phyloP scores from a whole-genome alignment of 139 green algal genomes.

The Asterochloris erici region DNA sequence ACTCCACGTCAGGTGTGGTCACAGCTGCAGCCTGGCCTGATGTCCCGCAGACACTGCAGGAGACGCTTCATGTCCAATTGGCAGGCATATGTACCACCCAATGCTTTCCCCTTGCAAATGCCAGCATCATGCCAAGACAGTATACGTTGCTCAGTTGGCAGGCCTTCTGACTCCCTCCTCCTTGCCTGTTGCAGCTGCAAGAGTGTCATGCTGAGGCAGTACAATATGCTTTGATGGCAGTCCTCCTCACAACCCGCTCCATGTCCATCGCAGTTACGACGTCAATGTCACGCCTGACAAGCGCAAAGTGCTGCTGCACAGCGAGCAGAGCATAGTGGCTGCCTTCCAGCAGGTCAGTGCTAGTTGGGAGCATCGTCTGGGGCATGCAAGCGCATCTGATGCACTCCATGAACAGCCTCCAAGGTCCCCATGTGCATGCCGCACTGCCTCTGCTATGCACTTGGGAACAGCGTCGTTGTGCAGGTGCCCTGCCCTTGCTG shows the following conservation, averaged over 20 bases:
- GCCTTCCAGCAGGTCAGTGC: conserved; percentile 40
- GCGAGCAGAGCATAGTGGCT: conserved; percentile 47
- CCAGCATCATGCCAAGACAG: too few relatives aligned
- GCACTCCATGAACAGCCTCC: neutral
- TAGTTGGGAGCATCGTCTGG: too few relatives aligned
- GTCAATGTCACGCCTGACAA: conserved; percentile 98
- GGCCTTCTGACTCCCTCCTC: too few relatives aligned
- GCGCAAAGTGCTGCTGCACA: conserved; percentile 76
- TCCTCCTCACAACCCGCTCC: neutral
- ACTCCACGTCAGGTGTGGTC: too few relatives aligned
- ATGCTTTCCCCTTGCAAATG: too few relatives aligned
- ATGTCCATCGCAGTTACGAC: conserved; percentile 55
- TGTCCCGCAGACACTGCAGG: too few relatives aligned
- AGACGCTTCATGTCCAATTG: too few relatives aligned
- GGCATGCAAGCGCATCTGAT: too few relatives aligned
- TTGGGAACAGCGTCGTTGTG: neutral
- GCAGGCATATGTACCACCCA: too few relatives aligned
- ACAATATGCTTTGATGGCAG: neutral
- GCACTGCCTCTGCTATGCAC: neutral
- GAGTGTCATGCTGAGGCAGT: neutral
- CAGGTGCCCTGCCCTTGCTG: neutral
- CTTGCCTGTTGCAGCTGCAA: neutral
- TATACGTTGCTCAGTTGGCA: too few relatives aligned
- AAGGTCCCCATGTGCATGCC: neutral
- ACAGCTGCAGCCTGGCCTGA: too few relatives aligned